A percentile compares a stretch with the other conserved stretches of the same genome.
Evolutionary conservation across 73 alveolate genomes (phyloP).

Genomic region (Tetrahymena borealis): DNA sequence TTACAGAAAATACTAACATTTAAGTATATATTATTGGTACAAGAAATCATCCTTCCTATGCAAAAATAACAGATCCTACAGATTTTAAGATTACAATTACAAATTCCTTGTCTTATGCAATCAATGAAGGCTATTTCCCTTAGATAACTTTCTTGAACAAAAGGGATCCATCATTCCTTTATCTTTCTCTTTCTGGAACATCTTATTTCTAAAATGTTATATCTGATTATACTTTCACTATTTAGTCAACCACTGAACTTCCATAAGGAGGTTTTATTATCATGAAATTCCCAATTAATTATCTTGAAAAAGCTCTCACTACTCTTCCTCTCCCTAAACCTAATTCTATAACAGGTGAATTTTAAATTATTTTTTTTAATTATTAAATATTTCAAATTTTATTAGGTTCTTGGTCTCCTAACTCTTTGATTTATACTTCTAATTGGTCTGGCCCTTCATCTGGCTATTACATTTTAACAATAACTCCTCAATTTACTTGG

Average conservation of each 20-base stretch:
- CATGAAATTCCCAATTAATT: neutral
- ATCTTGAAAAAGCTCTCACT: neutral
- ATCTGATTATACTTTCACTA: neutral
- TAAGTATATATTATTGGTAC: conserved; percentile 12
- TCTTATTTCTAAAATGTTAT: neutral
- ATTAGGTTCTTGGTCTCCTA: neutral
- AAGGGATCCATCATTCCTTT: neutral
- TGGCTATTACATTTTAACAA: neutral
- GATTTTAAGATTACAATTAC: neutral
- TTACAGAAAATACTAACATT: conserved; percentile 3
- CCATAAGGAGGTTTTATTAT: neutral
- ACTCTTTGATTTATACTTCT: neutral
- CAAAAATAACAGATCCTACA: neutral
- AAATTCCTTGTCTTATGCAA: neutral
- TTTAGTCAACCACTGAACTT: neutral
- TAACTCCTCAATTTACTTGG: neutral
- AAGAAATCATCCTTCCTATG: neutral
- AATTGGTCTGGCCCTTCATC: neutral
- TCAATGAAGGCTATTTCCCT: neutral
- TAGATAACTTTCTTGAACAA: neutral
- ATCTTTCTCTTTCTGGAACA: neutral
- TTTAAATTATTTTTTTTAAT: neutral
- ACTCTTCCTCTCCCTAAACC: neutral
- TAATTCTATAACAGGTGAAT: neutral
- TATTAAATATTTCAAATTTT: neutral